phyloP scores from a whole-genome alignment of 2,329 filamentous ascomycete genomes.

The Epichloe hybrida region DNA sequence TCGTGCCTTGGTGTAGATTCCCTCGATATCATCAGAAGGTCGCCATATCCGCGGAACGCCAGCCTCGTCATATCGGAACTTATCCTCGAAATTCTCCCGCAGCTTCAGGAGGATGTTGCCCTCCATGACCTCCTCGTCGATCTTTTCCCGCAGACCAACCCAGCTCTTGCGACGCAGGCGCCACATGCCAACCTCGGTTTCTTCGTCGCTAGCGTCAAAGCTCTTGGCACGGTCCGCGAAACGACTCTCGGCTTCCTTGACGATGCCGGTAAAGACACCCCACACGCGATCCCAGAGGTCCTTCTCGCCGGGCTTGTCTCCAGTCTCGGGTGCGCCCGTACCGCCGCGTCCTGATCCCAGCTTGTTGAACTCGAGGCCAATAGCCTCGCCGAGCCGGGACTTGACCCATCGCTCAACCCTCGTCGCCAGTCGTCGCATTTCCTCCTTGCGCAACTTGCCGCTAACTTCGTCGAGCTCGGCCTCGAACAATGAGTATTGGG shows the following conservation, averaged over 20 bases:
- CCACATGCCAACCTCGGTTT: constrained; percentile 89
- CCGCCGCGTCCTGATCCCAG: constrained; percentile 79
- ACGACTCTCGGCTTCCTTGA: constrained; percentile 70
- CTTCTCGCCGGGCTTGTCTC: constrained; percentile 66
- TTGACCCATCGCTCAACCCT: constrained; percentile 90
- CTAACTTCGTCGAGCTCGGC: constrained; percentile 89
- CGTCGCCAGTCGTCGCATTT: constrained; percentile 85
- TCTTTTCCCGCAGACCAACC: constrained; percentile 76
- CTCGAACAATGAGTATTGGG: constrained; percentile 67
- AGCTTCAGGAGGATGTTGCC: constrained; percentile 92
- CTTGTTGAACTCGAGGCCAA: constrained; percentile 92
- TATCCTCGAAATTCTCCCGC: constrained; percentile 96
- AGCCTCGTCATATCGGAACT: constrained; percentile 92
- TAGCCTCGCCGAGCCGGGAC: constrained; percentile 70
- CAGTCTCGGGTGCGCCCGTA: constrained; percentile 63
- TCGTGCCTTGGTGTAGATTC: constrained; percentile 79
- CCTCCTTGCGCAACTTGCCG: constrained; percentile 72
- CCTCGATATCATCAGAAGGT: constrained; percentile 93
- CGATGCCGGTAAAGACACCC: constrained; percentile 69
- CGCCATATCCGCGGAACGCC: constrained; percentile 95
- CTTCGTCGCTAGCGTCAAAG: constrained; percentile 82
- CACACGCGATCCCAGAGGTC: constrained; percentile 95
- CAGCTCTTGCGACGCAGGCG: constrained; percentile 86
- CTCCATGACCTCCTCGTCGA: constrained; percentile 97
- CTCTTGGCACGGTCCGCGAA: constrained; percentile 83